Base-by-base conservation (phyloP, 768 basidiomycete species). In the Mycena kentingensis region DNA sequence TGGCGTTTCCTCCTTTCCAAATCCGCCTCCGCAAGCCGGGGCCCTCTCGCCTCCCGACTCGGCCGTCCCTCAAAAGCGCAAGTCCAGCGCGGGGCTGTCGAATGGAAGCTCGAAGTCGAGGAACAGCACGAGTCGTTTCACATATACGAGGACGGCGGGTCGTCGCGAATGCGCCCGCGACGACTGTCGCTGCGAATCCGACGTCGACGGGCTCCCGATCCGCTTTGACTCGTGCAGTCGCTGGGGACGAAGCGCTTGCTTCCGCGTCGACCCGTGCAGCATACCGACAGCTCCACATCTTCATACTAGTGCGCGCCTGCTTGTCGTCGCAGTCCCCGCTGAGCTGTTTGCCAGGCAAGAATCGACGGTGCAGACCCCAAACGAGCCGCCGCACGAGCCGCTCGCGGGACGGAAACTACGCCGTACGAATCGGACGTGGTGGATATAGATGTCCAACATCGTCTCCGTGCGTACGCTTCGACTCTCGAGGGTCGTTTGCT, bases 161-260 rank as follows among this genome's bases (percentile, higher is more conserved):
- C 62, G 34, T 52, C 32, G 43, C 21, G 54, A 51, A 4, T 45
- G 76, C 12, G 82, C 84, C 41, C 71, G 73, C 43, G 82, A 86
- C 47, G 73, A 75, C 39, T 94, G 92, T 66, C 87, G 91, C 53
- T 94, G 91, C 67, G 83, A 82, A 5, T 80, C 80, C 54, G 70
- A 76, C 39, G 77, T 83, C 63, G 92, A 92, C 66, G 91, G 91
- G 19, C 89, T 87, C 67, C 86, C 84, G 10, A 89, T 94, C 56
- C 88, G 87, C 10, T 95, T 92, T 70, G 93, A 94, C 67, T 66
- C 73, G 43, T 95, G 93, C 65, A 79, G 78, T 19, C 79, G 86
- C 32, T 94, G 93, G 91, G 87, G 87, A 60, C 93, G 94, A 70
- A 84, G 81, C 6, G 84, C 82, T 7, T 94, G 93, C 70, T 88